Percentiles rank a stretch among this genome's conserved stretches.
These are phyloP conservation scores for Rosa persica DNA, from an alignment of 306 rosid species.

Conservation along the genomic window DNA sequence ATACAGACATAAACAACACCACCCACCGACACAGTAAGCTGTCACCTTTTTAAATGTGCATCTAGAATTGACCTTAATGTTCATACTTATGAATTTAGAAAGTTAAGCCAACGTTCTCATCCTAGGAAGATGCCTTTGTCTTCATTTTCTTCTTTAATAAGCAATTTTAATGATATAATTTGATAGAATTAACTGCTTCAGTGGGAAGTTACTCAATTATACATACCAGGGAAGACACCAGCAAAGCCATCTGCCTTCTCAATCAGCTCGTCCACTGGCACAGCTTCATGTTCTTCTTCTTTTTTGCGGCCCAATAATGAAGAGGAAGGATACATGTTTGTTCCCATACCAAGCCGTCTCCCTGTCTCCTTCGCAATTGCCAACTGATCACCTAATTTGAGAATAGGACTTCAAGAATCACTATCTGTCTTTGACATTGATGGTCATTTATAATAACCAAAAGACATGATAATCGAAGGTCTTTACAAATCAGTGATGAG, in stretches of 20 bases:
- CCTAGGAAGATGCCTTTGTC: background rate
- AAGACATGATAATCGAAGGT: background rate
- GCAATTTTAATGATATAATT: background rate
- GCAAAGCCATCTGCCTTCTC: conserved; percentile 94
- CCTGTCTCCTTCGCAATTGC: conserved; percentile 94
- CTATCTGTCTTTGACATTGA: conserved; percentile 12
- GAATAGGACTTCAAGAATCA: conserved; percentile 18
- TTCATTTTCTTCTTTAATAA: background rate
- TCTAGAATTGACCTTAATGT: background rate
- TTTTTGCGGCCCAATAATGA: conserved; percentile 62
- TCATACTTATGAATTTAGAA: background rate
- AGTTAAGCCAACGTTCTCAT: background rate
- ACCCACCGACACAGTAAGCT: background rate
- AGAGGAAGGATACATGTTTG: conserved; percentile 92
- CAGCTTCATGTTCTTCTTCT: conserved; percentile 66
- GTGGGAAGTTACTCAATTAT: conserved; percentile 7
- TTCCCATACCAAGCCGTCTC: conserved; percentile 89
- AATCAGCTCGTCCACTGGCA: conserved; percentile 76
- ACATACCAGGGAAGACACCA: conserved; percentile 82
- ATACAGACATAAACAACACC: background rate
- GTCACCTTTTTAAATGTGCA: background rate
- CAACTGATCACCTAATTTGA: conserved; percentile 70
- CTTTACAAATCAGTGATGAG: background rate
- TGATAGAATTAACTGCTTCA: background rate
- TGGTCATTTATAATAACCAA: conserved; percentile 11